Base-by-base conservation (phyloP, 208 protist genomes). In the Crithidia brevicula region DNA sequence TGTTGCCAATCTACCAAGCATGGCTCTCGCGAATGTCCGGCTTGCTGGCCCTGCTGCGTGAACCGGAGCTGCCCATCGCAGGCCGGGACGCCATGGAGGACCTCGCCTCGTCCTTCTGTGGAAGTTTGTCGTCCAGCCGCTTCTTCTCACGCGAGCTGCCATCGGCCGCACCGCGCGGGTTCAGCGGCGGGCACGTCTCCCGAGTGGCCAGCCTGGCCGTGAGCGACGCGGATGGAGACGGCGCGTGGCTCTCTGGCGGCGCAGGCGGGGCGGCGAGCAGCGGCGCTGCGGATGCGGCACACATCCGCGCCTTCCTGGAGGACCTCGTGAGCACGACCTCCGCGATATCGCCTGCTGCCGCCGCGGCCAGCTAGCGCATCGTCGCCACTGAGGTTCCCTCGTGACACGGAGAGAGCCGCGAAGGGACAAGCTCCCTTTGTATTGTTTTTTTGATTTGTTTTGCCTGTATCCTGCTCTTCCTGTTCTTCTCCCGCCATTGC, bases 201-300 rank as follows among this genome's bases (percentile, higher is more conserved):
- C 68, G 68, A 49, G 60, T 67, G 10, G 68, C 68, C 11, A 74
- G 68, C n/a, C 18, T 74, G 25, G 68, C 68, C 20, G 58, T 74
- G n/a, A 74, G 50, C 25, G 68, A 74, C n/a, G 42, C 20, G n/a
- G 68, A 74, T 20, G 68, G 56, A 4, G 68, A 67, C 5, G 59
- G 25, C 30, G 54, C 50, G 7, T 13, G 43, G 20, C 3, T 31
- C 10, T 45, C 3, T 23, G 8, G 43, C 10, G 11, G 36, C 23
- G 58, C 25, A 5, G n/a, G 40, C 43, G 42, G 2, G 5, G 42
- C 33, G 4, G 20, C 50, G 7, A 33, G 31, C 4, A 18, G 25
- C 4, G 62, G n/a, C 28, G 52, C 27, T 25, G 13, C 43, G 9
- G 52, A 74, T 11, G 68, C 59, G 4, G 33, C 23, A 0, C 31